Evolutionary conservation across 73 alveolate genomes (phyloP).

Genomic region (Urostyla sp.): DNA sequence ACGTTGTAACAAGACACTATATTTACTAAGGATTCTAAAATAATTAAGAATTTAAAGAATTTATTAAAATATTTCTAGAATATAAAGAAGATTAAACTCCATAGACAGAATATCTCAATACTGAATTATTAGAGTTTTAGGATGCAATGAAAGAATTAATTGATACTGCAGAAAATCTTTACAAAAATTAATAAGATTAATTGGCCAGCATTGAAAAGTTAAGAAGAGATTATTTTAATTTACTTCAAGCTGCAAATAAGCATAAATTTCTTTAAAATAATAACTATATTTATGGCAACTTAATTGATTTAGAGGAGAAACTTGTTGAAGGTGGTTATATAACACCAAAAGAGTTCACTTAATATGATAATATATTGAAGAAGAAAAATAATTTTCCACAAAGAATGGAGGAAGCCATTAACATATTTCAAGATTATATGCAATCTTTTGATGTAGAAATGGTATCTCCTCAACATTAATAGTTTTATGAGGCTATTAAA

Average conservation of each 20-base stretch:
- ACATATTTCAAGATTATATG: conserved; percentile 35
- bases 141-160: conserved; percentile 48
- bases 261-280: conserved; percentile 48
- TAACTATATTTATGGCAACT: conserved; percentile 52
- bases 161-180: conserved; percentile 15
- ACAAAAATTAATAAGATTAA: conserved; percentile 30
- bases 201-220: conserved; percentile 42
- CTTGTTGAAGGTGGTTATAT: conserved; percentile 61
- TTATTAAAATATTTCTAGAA: conserved; percentile 42
- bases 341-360: conserved; percentile 60
- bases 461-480: conserved; percentile 28
- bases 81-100: conserved; percentile 11
- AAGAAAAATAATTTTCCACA: no score
- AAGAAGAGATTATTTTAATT: conserved; percentile 43
- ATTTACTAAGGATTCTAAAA: conserved; percentile 59
- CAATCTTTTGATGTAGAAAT: conserved; percentile 27
- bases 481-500: conserved; percentile 27
- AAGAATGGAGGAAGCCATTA: conserved; percentile 29
- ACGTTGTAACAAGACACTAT: conserved; percentile 28
- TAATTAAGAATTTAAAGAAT: conserved; percentile 36
- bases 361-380: no score
- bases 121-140: conserved; percentile 18
- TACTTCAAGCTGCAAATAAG: conserved; percentile 42
- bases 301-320: conserved; percentile 59
- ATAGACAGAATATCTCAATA: background rate